Conservation (phyloP, 768 basidiomycete genomes). For the Panaeolus cyanescens region DNA sequence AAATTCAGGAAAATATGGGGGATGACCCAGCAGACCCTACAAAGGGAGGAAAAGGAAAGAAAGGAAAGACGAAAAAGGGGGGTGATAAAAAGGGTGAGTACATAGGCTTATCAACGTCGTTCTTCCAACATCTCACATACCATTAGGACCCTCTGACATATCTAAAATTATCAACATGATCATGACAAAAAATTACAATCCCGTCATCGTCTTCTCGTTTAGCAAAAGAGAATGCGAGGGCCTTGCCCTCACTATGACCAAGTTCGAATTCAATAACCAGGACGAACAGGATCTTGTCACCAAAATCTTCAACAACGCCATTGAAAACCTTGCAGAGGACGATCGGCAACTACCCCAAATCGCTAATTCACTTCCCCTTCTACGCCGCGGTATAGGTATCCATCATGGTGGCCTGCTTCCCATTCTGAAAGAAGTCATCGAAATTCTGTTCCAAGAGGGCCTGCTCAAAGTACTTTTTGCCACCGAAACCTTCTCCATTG, state of each 20-base stretch:
- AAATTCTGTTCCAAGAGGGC: slow-evolving; percentile 98
- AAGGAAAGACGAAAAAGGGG: slow-evolving; percentile 93
- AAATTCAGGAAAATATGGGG: slow-evolving; percentile 78
- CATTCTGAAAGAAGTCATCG: slow-evolving; percentile 98
- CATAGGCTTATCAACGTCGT: neutral
- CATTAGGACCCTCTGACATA: slow-evolving; percentile 84
- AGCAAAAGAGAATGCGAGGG: slow-evolving; percentile 97
- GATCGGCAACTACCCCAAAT: slow-evolving; percentile 95
- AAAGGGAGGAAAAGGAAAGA: slow-evolving; percentile 85
- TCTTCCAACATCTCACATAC: neutral
- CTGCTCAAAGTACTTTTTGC: slow-evolving; percentile 98
- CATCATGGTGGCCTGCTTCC: slow-evolving; percentile 98
- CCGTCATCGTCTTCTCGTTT: slow-evolving; percentile 98
- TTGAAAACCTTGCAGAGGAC: slow-evolving; percentile 82
- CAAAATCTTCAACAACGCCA: slow-evolving; percentile 93
- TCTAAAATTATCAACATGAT: slow-evolving; percentile 99
- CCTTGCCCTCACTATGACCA: slow-evolving; percentile 88
- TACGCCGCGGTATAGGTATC: slow-evolving; percentile 95
- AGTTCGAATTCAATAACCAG: slow-evolving; percentile 91
- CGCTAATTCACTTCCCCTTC: slow-evolving; percentile 85
- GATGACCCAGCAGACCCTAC: slow-evolving; percentile 91
- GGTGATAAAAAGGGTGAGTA: slow-evolving; percentile 76
- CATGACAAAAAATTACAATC: slow-evolving; percentile 96
- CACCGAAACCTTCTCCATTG: slow-evolving; percentile 98
- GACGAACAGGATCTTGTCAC: slow-evolving; percentile 89